Conservation (phyloP, 192 early-diverging fungal species). For the Backusella mclennaniae region DNA sequence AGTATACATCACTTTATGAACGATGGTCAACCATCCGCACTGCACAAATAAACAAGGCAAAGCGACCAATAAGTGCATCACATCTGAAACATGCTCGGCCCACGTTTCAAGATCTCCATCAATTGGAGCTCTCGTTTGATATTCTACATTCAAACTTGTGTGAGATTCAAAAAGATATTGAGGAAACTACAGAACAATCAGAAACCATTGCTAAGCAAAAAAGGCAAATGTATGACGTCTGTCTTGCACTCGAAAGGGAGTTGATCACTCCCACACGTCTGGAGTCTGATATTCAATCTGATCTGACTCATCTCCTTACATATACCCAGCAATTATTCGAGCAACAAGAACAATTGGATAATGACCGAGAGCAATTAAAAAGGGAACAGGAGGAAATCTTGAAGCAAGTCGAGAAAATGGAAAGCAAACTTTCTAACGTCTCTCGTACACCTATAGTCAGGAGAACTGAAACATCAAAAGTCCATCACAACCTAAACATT, state of each 20-base stretch:
- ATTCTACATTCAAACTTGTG: conserved; percentile 47
- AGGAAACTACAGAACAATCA: conserved; percentile 38
- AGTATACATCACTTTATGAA: not conserved
- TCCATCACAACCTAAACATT: not conserved
- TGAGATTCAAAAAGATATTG: conserved; percentile 50
- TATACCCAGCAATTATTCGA: conserved; percentile 40
- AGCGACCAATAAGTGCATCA: not conserved
- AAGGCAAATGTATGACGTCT: conserved; percentile 44
- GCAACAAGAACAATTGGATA: conserved; percentile 31
- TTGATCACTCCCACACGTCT: not conserved
- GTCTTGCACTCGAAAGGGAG: conserved; percentile 38
- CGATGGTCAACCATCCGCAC: not conserved
- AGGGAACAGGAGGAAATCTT: conserved; percentile 33
- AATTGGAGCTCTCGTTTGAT: conserved; percentile 50
- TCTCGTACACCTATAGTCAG: not conserved
- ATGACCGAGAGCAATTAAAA: conserved; percentile 19
- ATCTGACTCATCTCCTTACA: conserved; percentile 35
- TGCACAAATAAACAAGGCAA: not conserved
- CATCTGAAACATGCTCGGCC: not conserved
- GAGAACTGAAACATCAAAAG: not conserved
- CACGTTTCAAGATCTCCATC: conserved; percentile 32
- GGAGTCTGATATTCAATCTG: conserved; percentile 29
- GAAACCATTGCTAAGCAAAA: conserved; percentile 38
- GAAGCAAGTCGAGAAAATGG: conserved; percentile 2
- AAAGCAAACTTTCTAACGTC: not conserved